Percentiles rank a stretch among this genome's conserved stretches.
phyloP scores from a whole-genome alignment of 495 filamentous ascomycete genomes.

The Pyrenula aspistea region DNA sequence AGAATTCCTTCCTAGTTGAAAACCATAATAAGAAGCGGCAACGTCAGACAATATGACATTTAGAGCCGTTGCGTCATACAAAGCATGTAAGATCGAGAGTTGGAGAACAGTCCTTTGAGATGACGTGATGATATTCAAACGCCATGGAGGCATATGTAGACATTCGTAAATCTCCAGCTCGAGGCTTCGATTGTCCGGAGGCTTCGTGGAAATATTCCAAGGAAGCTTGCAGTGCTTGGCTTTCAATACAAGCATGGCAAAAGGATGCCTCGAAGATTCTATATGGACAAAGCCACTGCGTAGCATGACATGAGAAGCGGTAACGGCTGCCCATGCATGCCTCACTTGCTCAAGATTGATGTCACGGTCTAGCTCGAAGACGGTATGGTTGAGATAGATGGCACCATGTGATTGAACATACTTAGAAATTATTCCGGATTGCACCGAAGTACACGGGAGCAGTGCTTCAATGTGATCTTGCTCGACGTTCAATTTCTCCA shows the following conservation, averaged over 20 bases:
- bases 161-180: background rate
- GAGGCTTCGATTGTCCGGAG: background rate
- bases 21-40: slow-evolving; percentile 19
- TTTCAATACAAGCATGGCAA: slow-evolving; percentile 53
- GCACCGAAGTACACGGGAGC: slow-evolving; percentile 48
- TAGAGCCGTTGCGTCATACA: slow-evolving; percentile 69
- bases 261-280: slow-evolving; percentile 31
- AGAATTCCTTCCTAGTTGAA: slow-evolving; percentile 5
- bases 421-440: slow-evolving; percentile 70
- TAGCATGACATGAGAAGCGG: slow-evolving; percentile 53
- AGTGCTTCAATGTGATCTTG: slow-evolving; percentile 14
- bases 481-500: slow-evolving; percentile 10
- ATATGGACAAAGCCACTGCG: slow-evolving; percentile 57
- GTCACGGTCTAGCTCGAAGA: slow-evolving; percentile 36
- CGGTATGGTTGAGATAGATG: slow-evolving; percentile 72
- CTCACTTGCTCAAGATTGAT: slow-evolving; percentile 41
- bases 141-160: slow-evolving; percentile 28
- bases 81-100: slow-evolving; percentile 55
- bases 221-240: slow-evolving; percentile 2
- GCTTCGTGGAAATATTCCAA: slow-evolving; percentile 22
- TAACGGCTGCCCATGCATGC: slow-evolving; percentile 41
- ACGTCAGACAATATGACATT: slow-evolving; percentile 46
- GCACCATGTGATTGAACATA: slow-evolving; percentile 54
- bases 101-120: slow-evolving; percentile 17
- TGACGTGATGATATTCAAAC: slow-evolving; percentile 21